Evolutionary conservation across 768 basidiomycete genomes (phyloP).

Genomic region (Leccinum broughii): DNA sequence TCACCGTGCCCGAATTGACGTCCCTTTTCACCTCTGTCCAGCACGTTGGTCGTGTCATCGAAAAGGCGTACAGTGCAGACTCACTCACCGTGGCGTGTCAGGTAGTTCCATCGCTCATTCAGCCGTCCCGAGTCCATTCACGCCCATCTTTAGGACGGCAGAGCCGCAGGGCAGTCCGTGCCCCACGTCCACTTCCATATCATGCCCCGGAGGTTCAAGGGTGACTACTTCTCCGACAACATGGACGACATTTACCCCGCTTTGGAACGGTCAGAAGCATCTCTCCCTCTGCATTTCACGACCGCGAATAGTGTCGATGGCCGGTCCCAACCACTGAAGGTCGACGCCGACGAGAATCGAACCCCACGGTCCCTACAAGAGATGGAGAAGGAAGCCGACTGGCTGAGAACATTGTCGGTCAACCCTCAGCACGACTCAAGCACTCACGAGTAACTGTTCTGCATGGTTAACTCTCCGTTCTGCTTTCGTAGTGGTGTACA

Average conservation of each 20-base stretch:
- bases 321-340: slow-evolving; percentile 44
- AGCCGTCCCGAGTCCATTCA: slow-evolving; percentile 4
- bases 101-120: slow-evolving; percentile 42
- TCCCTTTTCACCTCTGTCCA: slow-evolving; percentile 83
- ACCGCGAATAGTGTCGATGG: slow-evolving; percentile 14
- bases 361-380: slow-evolving; percentile 63
- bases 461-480: not conserved
- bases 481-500: slow-evolving; percentile 8
- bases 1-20: slow-evolving; percentile 64
- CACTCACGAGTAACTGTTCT: not conserved
- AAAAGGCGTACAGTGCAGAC: slow-evolving; percentile 80
- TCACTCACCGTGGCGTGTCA: slow-evolving; percentile 88
- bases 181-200: slow-evolving; percentile 95
- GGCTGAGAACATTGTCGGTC: slow-evolving; percentile 61
- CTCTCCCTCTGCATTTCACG: slow-evolving; percentile 43
- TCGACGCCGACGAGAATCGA: slow-evolving; percentile 73
- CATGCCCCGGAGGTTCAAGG: slow-evolving; percentile 73
- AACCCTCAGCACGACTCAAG: not conserved
- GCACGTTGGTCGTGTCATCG: slow-evolving; percentile 74
- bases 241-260: slow-evolving; percentile 82
- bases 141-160: slow-evolving; percentile 65
- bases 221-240: slow-evolving; percentile 61
- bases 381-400: slow-evolving; percentile 77
- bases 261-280: slow-evolving; percentile 64
- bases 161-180: slow-evolving; percentile 73